Base-by-base conservation (phyloP, 495 filamentous ascomycete species). In the Aspergillus kassunensis region DNA sequence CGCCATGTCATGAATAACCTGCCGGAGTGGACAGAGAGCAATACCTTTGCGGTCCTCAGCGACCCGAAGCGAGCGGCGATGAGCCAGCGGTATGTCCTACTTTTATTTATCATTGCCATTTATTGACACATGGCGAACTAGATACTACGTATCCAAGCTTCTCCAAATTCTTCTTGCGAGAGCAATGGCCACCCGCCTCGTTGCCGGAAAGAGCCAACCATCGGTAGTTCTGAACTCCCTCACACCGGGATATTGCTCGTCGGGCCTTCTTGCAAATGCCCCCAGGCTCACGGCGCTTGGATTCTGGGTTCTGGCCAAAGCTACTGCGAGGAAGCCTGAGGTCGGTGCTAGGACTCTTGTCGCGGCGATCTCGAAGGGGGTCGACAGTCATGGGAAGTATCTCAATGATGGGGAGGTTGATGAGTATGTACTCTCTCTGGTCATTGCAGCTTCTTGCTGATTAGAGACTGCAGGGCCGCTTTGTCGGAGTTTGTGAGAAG, bases 351-450 rank as follows among this genome's bases (percentile, higher is more conserved):
- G 76, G 35, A 70, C 67, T 4, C 49, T 76, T 16, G 57, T 77
- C 23, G 54, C 62, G 12, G 75, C 72, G 0, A 65, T 63, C 0
- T 52, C 44, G 3, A 59, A 49, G 1, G 72, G 67, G 1, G 40
- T 40, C 19, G 65, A 72, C 24, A 67, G 44, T n/a, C 70, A 77
- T 45, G 75, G 77, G 6, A 20, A 67, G 57, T 79, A 72, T 43
- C 16, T 54, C 18, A 36, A 37, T 15, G 36, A 53, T 44, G 24
- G 52, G 16, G 29, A 23, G 34, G 24, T 54, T 9, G 16, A 30
- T 18, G 42, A 44, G 42, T 44, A 15, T 11, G 30, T 33, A 11
- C 30, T 11, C 10, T 33, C 30, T 33, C 12, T 33, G 30, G 30
- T 33, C 3, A 6, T 33, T 33, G 4, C 30, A 33, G 30, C 30